phyloP scores from a whole-genome alignment of 2,329 filamentous ascomycete species.

The Xylaria sp. region DNA sequence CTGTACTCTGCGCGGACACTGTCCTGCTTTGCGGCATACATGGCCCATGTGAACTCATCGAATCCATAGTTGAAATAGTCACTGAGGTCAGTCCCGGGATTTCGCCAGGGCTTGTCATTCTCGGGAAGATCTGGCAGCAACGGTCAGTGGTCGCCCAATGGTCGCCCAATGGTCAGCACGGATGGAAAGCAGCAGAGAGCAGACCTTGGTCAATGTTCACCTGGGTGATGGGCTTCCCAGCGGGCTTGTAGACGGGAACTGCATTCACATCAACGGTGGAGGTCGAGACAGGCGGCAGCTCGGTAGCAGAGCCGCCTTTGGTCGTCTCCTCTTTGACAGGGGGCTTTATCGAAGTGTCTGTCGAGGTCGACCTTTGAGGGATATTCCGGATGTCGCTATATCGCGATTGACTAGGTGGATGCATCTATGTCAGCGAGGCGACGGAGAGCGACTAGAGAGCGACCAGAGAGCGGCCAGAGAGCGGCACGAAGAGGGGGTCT shows the following conservation, averaged over 20 bases:
- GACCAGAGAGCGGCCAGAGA: not conserved
- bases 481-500: slow-evolving; percentile 35
- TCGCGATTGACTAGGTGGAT: slow-evolving; percentile 58
- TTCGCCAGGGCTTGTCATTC: slow-evolving; percentile 92
- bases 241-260: slow-evolving; percentile 77
- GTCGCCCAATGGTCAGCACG: not conserved
- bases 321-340: slow-evolving; percentile 53
- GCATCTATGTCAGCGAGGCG: not conserved
- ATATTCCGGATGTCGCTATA: slow-evolving; percentile 72
- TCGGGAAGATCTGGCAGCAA: slow-evolving; percentile 65
- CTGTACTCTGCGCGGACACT: slow-evolving; percentile 76
- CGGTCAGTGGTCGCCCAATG: not conserved
- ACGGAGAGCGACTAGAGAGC: not conserved
- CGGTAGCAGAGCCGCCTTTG: slow-evolving; percentile 36
- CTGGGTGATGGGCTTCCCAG: slow-evolving; percentile 81
- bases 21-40: slow-evolving; percentile 90
- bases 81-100: slow-evolving; percentile 90
- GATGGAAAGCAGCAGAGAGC: slow-evolving; percentile 9
- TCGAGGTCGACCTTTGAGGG: slow-evolving; percentile 62
- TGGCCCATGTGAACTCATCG: slow-evolving; percentile 96
- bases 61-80: slow-evolving; percentile 99
- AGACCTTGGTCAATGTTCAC: slow-evolving; percentile 73
- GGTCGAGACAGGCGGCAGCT: slow-evolving; percentile 68
- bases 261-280: slow-evolving; percentile 86
- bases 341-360: slow-evolving; percentile 55